phyloP scores from a whole-genome alignment of 768 basidiomycete genomes.

The Panus rudis region DNA sequence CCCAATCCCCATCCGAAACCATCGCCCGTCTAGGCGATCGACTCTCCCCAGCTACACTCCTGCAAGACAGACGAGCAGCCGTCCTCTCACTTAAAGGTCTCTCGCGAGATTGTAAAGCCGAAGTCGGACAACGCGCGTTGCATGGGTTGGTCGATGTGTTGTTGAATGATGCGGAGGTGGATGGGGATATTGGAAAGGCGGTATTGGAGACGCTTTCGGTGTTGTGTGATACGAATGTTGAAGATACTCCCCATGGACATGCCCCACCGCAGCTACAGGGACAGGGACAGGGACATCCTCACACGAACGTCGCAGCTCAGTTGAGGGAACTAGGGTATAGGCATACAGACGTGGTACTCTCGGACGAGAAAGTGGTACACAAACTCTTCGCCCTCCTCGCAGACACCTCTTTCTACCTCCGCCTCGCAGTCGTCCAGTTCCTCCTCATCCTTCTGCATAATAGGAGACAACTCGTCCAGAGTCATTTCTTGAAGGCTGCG shows the following conservation, averaged over 20 bases:
- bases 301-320: slow-evolving; percentile 14
- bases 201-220: slow-evolving; percentile 82
- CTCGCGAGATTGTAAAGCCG: slow-evolving; percentile 81
- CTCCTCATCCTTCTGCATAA: slow-evolving; percentile 77
- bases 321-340: slow-evolving; percentile 72
- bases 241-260: too few species aligned
- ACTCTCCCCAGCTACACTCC: slow-evolving; percentile 81
- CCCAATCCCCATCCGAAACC: slow-evolving; percentile 79
- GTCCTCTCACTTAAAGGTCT: slow-evolving; percentile 93
- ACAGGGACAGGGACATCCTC: too few species aligned
- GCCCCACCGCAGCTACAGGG: too few species aligned
- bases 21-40: slow-evolving; percentile 85
- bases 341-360: slow-evolving; percentile 76
- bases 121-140: slow-evolving; percentile 77
- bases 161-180: slow-evolving; percentile 82
- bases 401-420: slow-evolving; percentile 74
- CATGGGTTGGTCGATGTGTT: slow-evolving; percentile 74
- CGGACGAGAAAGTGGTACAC: slow-evolving; percentile 64
- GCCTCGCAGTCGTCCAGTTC: slow-evolving; percentile 79
- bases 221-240: slow-evolving; percentile 76
- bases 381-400: slow-evolving; percentile 70
- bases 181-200: slow-evolving; percentile 89
- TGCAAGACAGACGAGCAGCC: slow-evolving; percentile 88
- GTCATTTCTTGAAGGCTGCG: slow-evolving; percentile 84
- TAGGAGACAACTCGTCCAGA: slow-evolving; percentile 74